Percentiles rank a stretch among this genome's conserved stretches.
phyloP scores from a whole-genome alignment of 2,329 filamentous ascomycete genomes.

The Calonectria montana region DNA sequence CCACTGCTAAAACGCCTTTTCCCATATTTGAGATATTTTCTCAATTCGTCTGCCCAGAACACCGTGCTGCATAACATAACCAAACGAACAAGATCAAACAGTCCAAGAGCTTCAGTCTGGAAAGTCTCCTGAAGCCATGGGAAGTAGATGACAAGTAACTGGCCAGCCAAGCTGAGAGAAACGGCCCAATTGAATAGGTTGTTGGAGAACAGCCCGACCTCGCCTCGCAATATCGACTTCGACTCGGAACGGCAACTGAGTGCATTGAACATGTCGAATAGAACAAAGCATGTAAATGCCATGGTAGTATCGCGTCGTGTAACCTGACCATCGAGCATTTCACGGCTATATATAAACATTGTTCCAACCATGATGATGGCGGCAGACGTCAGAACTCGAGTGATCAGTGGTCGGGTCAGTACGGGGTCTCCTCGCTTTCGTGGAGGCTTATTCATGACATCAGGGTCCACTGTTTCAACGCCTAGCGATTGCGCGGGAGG shows the following conservation, averaged over 20 bases:
- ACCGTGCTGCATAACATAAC: slow-evolving; percentile 85
- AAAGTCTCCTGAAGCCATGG: slow-evolving; percentile 94
- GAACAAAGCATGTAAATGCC: slow-evolving; percentile 98
- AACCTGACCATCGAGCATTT: slow-evolving; percentile 89
- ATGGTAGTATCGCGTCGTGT: slow-evolving; percentile 97
- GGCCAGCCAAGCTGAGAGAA: slow-evolving; percentile 83
- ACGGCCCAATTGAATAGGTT: slow-evolving; percentile 98
- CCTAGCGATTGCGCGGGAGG: slow-evolving; percentile 97
- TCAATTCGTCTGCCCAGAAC: slow-evolving; percentile 92
- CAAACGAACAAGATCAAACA: slow-evolving; percentile 80
- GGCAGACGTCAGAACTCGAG: slow-evolving; percentile 87
- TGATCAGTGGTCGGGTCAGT: slow-evolving; percentile 84
- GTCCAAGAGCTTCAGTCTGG: slow-evolving; percentile 87
- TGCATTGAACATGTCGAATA: slow-evolving; percentile 99
- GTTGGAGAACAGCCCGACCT: slow-evolving; percentile 86
- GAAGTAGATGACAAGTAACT: slow-evolving; percentile 92
- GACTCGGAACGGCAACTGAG: slow-evolving; percentile 90
- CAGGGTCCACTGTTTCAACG: slow-evolving; percentile 92
- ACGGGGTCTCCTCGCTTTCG: slow-evolving; percentile 87
- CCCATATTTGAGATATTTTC: slow-evolving; percentile 81
- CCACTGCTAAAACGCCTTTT: slow-evolving; percentile 66
- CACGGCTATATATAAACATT: slow-evolving; percentile 88
- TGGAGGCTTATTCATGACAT: slow-evolving; percentile 92
- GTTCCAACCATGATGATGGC: slow-evolving; percentile 93
- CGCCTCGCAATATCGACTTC: slow-evolving; percentile 89